Evolutionary conservation across 169 alveolate species (phyloP).

Genomic region (Miamiensis avidus): DNA sequence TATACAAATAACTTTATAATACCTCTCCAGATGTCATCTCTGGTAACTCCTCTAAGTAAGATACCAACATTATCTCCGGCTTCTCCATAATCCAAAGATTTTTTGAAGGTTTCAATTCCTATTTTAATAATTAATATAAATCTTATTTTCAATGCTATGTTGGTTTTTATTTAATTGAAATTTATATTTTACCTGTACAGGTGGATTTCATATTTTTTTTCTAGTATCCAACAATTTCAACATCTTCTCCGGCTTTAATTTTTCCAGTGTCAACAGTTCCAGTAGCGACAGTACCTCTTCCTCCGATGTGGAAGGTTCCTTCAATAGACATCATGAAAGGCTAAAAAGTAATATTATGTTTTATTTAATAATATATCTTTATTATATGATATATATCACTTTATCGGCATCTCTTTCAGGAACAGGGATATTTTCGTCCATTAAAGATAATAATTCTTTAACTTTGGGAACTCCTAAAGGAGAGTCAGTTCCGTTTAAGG

Average conservation of each 20-base stretch:
- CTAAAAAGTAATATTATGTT: slow-evolving; percentile 7
- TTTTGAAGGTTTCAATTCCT: slow-evolving; percentile 94
- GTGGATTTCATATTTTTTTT: slow-evolving; percentile 79
- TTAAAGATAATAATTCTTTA: slow-evolving; percentile 82
- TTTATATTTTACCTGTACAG: no score
- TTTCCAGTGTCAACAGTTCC: slow-evolving; percentile 96
- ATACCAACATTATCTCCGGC: slow-evolving; percentile 97
- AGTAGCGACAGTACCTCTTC: slow-evolving; percentile 94
- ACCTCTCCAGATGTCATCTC: slow-evolving; percentile 91
- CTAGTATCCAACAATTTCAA: slow-evolving; percentile 90
- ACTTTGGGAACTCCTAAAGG: slow-evolving; percentile 53
- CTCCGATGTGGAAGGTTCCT: slow-evolving; percentile 88
- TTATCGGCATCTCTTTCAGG: slow-evolving; percentile 86
- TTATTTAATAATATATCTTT: no score
- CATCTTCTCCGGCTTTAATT: slow-evolving; percentile 88
- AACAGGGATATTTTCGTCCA: slow-evolving; percentile 84
- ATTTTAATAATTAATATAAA: slow-evolving; percentile 51
- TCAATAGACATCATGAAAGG: slow-evolving; percentile 91
- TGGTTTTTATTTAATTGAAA: no score
- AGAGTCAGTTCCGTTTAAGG: slow-evolving; percentile 61
- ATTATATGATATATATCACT: neutral
- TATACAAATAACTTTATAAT: slow-evolving; percentile 24
- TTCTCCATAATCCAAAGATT: slow-evolving; percentile 90
- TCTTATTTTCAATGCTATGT: slow-evolving; percentile 42
- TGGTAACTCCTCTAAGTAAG: slow-evolving; percentile 88